Conservation (phyloP, 352 stramenopile species). For the Phytophthora rubi region DNA sequence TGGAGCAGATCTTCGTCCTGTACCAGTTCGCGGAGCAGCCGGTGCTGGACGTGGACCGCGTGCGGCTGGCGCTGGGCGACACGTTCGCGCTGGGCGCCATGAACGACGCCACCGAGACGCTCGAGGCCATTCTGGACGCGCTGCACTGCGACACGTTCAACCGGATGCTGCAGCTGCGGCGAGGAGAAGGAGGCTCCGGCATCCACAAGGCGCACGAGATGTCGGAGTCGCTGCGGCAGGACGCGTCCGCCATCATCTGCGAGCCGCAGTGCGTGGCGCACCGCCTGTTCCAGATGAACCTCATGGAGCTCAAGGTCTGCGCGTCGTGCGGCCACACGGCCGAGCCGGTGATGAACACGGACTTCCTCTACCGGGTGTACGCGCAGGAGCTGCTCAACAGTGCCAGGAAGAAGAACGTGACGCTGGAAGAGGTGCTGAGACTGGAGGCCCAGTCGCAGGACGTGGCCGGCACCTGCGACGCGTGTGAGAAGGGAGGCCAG, state of each 20-base stretch:
- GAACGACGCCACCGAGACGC: conserved; percentile 87
- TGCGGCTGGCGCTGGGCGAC: conserved; percentile 65
- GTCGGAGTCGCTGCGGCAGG: conserved; percentile 58
- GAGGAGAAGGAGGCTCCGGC: not conserved
- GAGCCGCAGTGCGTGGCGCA: conserved; percentile 84
- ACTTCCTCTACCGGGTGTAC: conserved; percentile 88
- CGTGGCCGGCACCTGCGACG: conserved; percentile 53
- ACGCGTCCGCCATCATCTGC: conserved; percentile 73
- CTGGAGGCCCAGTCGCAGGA: conserved; percentile 61
- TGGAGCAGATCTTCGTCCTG: conserved; percentile 86
- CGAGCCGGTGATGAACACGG: conserved; percentile 84
- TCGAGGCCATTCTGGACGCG: conserved; percentile 81
- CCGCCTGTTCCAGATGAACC: conserved; percentile 86
- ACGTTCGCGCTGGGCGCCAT: conserved; percentile 82
- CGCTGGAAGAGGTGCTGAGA: conserved; percentile 65
- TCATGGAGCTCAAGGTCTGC: conserved; percentile 85
- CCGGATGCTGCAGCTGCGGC: conserved; percentile 67
- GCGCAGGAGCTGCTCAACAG: conserved; percentile 65
- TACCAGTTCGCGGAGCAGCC: conserved; percentile 86
- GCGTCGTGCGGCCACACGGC: conserved; percentile 61
- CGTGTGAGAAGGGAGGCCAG: conserved; percentile 52
- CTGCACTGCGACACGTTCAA: conserved; percentile 85
- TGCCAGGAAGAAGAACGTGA: conserved; percentile 30
- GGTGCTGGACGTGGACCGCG: conserved; percentile 77
- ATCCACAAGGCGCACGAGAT: conserved; percentile 41